These are phyloP conservation scores for Corymbia calophylla DNA, from an alignment of 441 rosid species.

Conservation along the genomic window DNA sequence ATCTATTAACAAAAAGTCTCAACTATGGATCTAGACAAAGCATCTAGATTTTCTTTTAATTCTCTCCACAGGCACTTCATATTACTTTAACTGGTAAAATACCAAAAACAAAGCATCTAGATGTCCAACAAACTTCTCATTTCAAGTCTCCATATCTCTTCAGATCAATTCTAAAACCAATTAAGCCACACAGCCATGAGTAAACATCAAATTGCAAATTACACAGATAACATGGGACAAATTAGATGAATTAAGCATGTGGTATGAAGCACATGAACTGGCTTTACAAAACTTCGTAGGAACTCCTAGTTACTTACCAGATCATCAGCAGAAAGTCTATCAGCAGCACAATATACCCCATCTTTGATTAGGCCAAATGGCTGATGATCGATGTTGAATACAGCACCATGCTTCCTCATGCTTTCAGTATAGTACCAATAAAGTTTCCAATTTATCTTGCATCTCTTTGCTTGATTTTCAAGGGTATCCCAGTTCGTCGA, in stretches of 20 bases:
- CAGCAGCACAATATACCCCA: background rate
- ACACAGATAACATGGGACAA: background rate
- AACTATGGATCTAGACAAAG: background rate
- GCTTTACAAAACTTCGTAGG: background rate
- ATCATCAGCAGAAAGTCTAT: background rate
- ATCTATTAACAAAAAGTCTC: background rate
- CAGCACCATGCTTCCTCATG: background rate
- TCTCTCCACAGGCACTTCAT: background rate
- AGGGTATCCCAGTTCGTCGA: background rate
- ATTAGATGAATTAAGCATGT: background rate
- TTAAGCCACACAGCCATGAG: background rate
- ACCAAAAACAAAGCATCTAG: background rate
- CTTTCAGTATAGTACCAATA: background rate
- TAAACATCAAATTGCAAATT: background rate
- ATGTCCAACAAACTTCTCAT: background rate
- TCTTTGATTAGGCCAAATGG: background rate
- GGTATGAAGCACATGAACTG: background rate
- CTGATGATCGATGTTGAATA: rapidly evolving
- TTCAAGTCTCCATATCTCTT: background rate
- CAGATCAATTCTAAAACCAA: background rate
- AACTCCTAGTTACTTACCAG: background rate
- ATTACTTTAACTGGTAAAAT: background rate
- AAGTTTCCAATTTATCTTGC: background rate
- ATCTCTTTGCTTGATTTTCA: background rate
- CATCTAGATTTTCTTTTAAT: background rate